Base-by-base conservation (phyloP, 805 yeast species). In the Wickerhamomyces sydowiorum region DNA sequence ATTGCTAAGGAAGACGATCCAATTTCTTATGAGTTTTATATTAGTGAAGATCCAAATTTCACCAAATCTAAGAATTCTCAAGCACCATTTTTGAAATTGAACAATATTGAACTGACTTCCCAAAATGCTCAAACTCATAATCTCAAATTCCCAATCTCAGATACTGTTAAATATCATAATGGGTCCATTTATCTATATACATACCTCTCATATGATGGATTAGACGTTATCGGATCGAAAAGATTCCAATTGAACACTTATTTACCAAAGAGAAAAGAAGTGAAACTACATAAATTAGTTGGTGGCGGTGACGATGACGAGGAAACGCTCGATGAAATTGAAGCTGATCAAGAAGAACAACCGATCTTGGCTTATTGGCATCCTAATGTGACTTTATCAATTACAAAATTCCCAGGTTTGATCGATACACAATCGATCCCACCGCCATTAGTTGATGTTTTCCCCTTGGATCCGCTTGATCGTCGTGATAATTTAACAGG, bases 151-250 rank as follows among this genome's bases (percentile, higher is more conserved):
- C 12, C 36, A 3, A 39, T 49, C 3, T 44, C 53, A 18, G 52
- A 55, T 9, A 45, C 53, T 13, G 53, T 57, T 37, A 52, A 44
- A 24, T 40, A 42, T 23, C 36, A 49, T 30, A 64, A 65, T 45
- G 68, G 65, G 2, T 53, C 68, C 12, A 32, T 67, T 2, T 66
- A 49, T 42, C 58, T 64, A 22, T 70, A 67, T 35, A 42, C 63
- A 5, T 51, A 47, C 32, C 45, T 62, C 23, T 47, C 52, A 20
- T 49, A 48, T 27, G 49, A 49, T 31, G 32, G 41, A 21, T 38
- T 39, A 14, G 49, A 46, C 8, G 50, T 54, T 10, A 40, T 37
- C 29, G 59, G 57, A 7, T 42, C 47, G 14, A 52, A 53, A 28
- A 50, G 40, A 25, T 45, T 53, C 23, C 61, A 52, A 31, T 43